A percentile compares a stretch with the other conserved stretches of the same genome.
These are phyloP conservation scores for Porcisia hertigi DNA, from an alignment of 208 protist genomes.

Conservation along the genomic window DNA sequence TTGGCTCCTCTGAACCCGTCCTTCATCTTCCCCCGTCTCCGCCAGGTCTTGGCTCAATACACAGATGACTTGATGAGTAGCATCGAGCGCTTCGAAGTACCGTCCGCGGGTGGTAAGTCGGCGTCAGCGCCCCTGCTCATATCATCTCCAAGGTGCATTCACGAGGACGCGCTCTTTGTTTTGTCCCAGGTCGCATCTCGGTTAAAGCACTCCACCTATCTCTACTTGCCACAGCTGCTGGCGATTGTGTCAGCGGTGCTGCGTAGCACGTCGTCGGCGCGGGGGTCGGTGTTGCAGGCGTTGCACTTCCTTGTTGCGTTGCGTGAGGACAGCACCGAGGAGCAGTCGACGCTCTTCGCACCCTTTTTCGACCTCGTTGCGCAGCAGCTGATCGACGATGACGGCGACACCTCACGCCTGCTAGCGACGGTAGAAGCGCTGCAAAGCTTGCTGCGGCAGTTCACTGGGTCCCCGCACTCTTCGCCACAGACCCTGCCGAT, in stretches of 20 bases:
- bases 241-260: conserved; percentile 31
- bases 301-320: conserved; percentile 68
- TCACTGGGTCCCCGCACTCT: conserved; percentile 28
- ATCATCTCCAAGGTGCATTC: conserved; percentile 9
- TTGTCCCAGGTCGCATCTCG: conserved; percentile 20
- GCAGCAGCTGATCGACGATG: conserved; percentile 56
- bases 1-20: conserved; percentile 57
- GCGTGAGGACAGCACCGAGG: conserved; percentile 65
- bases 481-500: conserved; percentile 35
- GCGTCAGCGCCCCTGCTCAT: conserved; percentile 38
- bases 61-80: conserved; percentile 46
- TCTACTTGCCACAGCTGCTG: conserved; percentile 32
- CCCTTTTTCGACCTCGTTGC: conserved; percentile 64
- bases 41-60: conserved; percentile 56
- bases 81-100: conserved; percentile 1
- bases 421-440: conserved; percentile 56
- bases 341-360: conserved; percentile 62
- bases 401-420: conserved; percentile 59
- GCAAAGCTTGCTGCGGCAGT: conserved; percentile 73
- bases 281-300: conserved; percentile 56
- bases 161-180: conserved; percentile 26
- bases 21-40: conserved; percentile 69
- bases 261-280: conserved; percentile 26
- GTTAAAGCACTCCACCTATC: conserved; percentile 24
- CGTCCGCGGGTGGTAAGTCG: conserved; percentile 14